Percentiles rank a stretch among this genome's conserved stretches.
Conservation (phyloP, 805 yeast genomes). For the Candida morakotiae region DNA sequence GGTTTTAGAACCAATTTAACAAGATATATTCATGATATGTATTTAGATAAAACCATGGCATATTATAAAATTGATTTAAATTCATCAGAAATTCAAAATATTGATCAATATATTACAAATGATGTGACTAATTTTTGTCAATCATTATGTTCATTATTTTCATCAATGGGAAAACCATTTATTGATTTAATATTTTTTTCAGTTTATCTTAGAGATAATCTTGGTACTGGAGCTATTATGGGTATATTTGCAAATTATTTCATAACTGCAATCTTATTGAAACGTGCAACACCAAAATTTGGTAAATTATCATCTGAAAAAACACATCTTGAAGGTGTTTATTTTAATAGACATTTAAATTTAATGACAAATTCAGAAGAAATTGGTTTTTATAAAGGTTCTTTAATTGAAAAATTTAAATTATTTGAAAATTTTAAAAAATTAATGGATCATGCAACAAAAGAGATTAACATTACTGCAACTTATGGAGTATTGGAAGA, state of each 20-base stretch:
- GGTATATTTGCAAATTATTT: constrained; percentile 82
- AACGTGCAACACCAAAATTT: constrained; percentile 76
- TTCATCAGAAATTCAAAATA: constrained; percentile 50
- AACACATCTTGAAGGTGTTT: constrained; percentile 82
- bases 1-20: constrained; percentile 81
- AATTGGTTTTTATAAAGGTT: constrained; percentile 90
- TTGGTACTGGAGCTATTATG: constrained; percentile 80
- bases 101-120: constrained; percentile 83
- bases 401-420: constrained; percentile 68
- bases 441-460: constrained; percentile 50
- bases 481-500: constrained; percentile 76
- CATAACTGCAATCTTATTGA: constrained; percentile 70
- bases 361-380: constrained; percentile 88
- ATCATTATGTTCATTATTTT: constrained; percentile 76
- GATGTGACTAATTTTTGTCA: constrained; percentile 80
- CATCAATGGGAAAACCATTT: constrained; percentile 87
- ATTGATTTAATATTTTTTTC: constrained; percentile 83
- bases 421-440: constrained; percentile 55
- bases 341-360: constrained; percentile 80
- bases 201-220: constrained; percentile 74
- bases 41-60: constrained; percentile 73
- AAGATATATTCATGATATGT: constrained; percentile 86
- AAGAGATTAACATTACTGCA: constrained; percentile 56
- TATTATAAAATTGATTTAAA: constrained; percentile 78
- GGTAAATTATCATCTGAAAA: constrained; percentile 70